Evolutionary conservation across 306 rosid species (phyloP), one percentile per base, ranked within the genome.

Genomic region (Rubus parviflorus): DNA sequence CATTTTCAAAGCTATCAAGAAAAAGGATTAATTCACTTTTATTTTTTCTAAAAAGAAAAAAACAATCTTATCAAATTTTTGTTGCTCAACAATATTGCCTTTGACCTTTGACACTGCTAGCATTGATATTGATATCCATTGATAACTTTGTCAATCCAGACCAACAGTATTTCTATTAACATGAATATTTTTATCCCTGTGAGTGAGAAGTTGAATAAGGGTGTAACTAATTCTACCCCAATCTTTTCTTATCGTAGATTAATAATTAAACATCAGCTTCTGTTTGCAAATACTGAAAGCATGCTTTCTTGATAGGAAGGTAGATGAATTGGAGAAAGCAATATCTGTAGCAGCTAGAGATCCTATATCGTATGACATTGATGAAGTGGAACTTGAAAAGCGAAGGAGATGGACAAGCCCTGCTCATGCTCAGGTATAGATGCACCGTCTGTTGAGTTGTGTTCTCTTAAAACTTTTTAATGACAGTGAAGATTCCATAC

Each of bases 291-390:
- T 74, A 77, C 93, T 92, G 90, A 95, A 81, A 87, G 81, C 76
- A 71, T 76, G 76, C 80, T 85, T 89, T 94, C 90, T 85, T 84
- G 92, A 93, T 96, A 89, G 97, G 87, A 91, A 96, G 99, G 93
- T 96, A 82, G 99, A 96, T 77, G 98, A 93, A 79, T 85, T 96
- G 91, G 94, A 87, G 85, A 96, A 91, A 85, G 90, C 99, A 79
- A 88, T 96, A 80, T 38, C 92, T 79, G 99, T 96, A 58, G 98
- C 97, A 66, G 90, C 99, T 75, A 87, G 93, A 83, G 96, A 96
- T 85, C 97, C 98, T 47, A 66, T 92, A 68, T 85, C 83, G 88
- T 96, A 89, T 88, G 93, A 98, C 71, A 90, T 96, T 86, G 99
- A 96, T 77, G 89, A 85, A 70, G 86, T 61, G n/a, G 99, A 96